A percentile compares a stretch with the other conserved stretches of the same genome.
These are phyloP conservation scores for Stachybotrys chartarum DNA, from an alignment of 2,329 filamentous ascomycete genomes.

Conservation along the genomic window DNA sequence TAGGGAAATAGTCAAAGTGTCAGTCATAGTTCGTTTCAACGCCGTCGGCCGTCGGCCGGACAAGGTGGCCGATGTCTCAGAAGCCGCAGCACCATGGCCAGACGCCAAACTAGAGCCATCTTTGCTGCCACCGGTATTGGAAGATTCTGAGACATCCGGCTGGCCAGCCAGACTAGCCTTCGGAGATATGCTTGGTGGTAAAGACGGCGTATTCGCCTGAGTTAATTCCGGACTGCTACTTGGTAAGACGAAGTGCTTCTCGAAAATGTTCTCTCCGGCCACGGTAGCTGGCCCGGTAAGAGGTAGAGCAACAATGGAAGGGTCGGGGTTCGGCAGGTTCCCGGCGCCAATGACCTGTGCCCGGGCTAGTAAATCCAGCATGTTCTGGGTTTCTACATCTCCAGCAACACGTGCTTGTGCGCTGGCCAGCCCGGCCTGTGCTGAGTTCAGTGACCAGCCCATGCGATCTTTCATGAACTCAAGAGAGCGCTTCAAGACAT, in stretches of 20 bases:
- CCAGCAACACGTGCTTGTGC: conserved; percentile 77
- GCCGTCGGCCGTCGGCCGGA: conserved; percentile 54
- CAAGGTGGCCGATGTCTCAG: neutral
- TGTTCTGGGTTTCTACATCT: conserved; percentile 79
- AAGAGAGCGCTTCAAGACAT: conserved; percentile 84
- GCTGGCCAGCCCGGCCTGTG: conserved; percentile 68
- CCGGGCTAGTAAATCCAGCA: conserved; percentile 80
- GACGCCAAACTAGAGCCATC: neutral
- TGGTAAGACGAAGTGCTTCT: conserved; percentile 64
- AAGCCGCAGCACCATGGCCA: neutral
- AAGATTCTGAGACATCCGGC: neutral
- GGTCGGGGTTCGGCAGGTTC: conserved; percentile 45
- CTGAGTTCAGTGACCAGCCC: conserved; percentile 62
- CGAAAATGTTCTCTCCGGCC: conserved; percentile 74
- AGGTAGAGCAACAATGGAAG: conserved; percentile 43
- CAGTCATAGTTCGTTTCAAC: conserved; percentile 83
- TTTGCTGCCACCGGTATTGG: neutral
- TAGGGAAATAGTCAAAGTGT: conserved; percentile 65
- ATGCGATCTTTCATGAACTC: conserved; percentile 95
- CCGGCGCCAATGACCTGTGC: conserved; percentile 71
- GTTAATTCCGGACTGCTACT: conserved; percentile 43
- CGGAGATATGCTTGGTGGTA: conserved; percentile 9
- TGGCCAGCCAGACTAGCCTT: conserved; percentile 9
- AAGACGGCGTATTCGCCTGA: conserved; percentile 18
- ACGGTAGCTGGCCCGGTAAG: conserved; percentile 73